Base-by-base conservation (phyloP, 768 basidiomycete genomes). In the Podaxis sp. region DNA sequence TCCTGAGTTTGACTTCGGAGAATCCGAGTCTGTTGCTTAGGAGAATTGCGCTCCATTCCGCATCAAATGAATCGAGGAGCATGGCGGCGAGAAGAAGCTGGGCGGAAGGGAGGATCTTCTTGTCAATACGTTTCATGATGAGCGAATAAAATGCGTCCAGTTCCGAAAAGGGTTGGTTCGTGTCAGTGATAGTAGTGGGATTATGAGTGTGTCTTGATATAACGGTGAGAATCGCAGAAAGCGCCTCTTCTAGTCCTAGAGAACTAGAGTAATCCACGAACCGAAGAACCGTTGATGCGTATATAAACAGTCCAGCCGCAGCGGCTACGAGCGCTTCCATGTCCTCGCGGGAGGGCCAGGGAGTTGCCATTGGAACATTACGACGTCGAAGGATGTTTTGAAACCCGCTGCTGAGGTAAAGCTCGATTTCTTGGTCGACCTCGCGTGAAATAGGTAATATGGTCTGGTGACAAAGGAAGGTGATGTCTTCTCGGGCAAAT, bases 231-330 rank as follows among this genome's bases (percentile, higher is more conserved):
- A 39, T 38, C 15, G 9, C 36, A 3, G 3, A 11, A 3, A 55
- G 19, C 2, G 33, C 15, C 11, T 38, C 53, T 38, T 36, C 33
- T 11, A 40, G 13, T 15, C 38, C 39, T n/a, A 63, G 66, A 13
- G 55, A 57, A 4, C 59, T 54, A 19, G 65, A 52, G 9, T 67
- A 66, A 30, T 66, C 68, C 13, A 73, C 66, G 51, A 71, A 74
- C 52, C 69, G 70, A 57, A 70, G 55, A 4, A 73, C 69, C 0
- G 71, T 72, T n/a, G 71, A 26, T 3, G 72, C 70, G 54, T 71
- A 73, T 11, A 73, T 69, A 51, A 74, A 74, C 9, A 70, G 64
- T 1, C 71, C 67, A 0, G 65, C 64, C 0, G 72, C 64, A 39
- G 67, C 67, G 6, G 61, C 36, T 4, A 72, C 67, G 3, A 68